Evolutionary conservation across 2,329 filamentous ascomycete species (phyloP), one percentile per base, ranked within the genome.

Genomic region (Alternaria tenuissima): DNA sequence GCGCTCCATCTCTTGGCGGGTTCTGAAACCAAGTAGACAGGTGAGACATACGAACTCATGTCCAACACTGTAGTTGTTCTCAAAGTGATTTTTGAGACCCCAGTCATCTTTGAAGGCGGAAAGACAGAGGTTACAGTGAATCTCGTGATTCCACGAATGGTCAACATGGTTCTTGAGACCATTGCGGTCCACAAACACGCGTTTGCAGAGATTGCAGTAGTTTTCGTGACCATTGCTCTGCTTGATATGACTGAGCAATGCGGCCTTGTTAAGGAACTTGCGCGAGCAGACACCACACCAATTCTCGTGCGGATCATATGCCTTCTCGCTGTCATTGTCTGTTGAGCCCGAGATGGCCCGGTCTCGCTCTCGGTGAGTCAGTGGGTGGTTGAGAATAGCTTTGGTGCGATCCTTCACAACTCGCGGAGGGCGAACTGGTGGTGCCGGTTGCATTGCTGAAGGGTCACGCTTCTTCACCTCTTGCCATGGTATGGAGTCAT

Each of bases 201-300:
- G 71, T 52, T 69, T 72, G 67, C 75, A 78, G 6, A 78, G 70
- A 47, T 76, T 77, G 61, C 75, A 78, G 57, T 75, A 78, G 59
- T 77, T 57, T 26, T 68, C 59, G 56, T 77, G 75, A 63, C 62
- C 5, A 64, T 62, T 7, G 57, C 51, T 20, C 20, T 70, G 65
- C 61, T 76, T 76, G 39, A 71, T 61, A 53, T 77, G 75, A 18
- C 47, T 62, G 28, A 70, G 52, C 0, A 77, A 61, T 7, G 67
- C 55, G 1, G 54, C 20, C 57, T 75, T 76, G 52, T 32, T 73
- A 3, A 61, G 34, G 20, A 76, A 70, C 42, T 63, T 67, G 24
- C 61, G 32, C 3, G 61, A 66, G 63, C 75, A 77, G 8, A 75
- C 69, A 24, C 74, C 75, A 42, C 75, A 77, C 71, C 71, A 77